phyloP scores from a whole-genome alignment of 805 yeast genomes.

The Suhomyces xylopsoci region DNA sequence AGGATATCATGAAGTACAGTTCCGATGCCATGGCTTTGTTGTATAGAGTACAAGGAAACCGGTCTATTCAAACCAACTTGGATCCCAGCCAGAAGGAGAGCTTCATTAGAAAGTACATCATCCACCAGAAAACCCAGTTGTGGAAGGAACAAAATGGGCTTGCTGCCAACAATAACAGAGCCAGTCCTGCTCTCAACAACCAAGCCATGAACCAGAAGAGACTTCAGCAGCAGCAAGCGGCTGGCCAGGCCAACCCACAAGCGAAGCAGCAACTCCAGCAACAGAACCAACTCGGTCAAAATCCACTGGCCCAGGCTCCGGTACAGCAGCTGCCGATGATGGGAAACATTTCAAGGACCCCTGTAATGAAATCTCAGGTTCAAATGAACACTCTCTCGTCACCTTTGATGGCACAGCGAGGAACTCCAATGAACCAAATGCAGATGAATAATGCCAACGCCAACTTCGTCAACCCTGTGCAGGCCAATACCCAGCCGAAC shows the following conservation, averaged over 20 bases:
- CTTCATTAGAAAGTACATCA: slow-evolving; percentile 36
- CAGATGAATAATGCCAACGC: slow-evolving; percentile 7
- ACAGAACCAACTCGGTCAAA: slow-evolving; percentile 2
- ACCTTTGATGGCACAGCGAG: slow-evolving; percentile 18
- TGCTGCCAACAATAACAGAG: background rate
- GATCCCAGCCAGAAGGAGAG: slow-evolving; percentile 37
- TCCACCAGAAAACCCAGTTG: slow-evolving; percentile 34
- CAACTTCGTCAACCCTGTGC: background rate
- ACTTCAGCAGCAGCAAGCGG: slow-evolving; percentile 6
- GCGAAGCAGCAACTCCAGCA: slow-evolving; percentile 5
- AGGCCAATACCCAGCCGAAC: slow-evolving; percentile 12
- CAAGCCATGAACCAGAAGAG: slow-evolving; percentile 5
- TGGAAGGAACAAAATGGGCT: slow-evolving; percentile 27
- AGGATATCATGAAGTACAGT: slow-evolving; percentile 37
- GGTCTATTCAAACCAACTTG: slow-evolving; percentile 31
- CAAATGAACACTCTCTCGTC: slow-evolving; percentile 15
- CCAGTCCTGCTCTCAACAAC: slow-evolving; percentile 2
- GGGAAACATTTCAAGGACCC: slow-evolving; percentile 11
- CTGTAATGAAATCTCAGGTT: slow-evolving; percentile 14
- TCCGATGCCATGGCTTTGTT: slow-evolving; percentile 40
- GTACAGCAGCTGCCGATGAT: slow-evolving; percentile 17
- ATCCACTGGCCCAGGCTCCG: background rate
- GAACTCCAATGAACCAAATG: slow-evolving; percentile 2
- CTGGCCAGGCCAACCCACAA: slow-evolving; percentile 8
- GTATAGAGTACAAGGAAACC: slow-evolving; percentile 32